phyloP scores from a whole-genome alignment of 2,329 filamentous ascomycete genomes.

The Colletotrichum magnum region DNA sequence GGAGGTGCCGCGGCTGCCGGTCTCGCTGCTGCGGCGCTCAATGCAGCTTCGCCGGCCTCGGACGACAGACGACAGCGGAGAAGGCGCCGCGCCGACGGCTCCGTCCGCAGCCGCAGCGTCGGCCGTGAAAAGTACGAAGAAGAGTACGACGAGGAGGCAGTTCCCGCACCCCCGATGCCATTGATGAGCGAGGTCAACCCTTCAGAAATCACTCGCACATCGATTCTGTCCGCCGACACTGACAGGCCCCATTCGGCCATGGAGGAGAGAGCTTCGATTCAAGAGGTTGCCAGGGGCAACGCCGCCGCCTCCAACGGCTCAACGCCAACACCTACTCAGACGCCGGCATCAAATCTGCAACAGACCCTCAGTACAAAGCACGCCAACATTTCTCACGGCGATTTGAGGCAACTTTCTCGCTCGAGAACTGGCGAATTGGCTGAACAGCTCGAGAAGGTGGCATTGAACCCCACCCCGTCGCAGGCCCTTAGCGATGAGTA shows the following conservation, averaged over 20 bases:
- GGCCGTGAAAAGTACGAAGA: constrained; percentile 62
- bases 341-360: constrained; percentile 64
- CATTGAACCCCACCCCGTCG: constrained; percentile 59
- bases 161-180: constrained; percentile 83
- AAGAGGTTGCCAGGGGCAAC: constrained; percentile 72
- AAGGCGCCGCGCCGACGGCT: constrained; percentile 65
- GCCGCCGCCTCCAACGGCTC: constrained; percentile 71
- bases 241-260: constrained; percentile 79
- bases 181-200: constrained; percentile 88
- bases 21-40: constrained; percentile 53
- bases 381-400: constrained; percentile 72
- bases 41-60: constrained; percentile 58
- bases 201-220: constrained; percentile 89
- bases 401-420: constrained; percentile 68
- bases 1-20: constrained; percentile 59
- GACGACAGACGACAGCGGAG: constrained; percentile 67
- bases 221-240: constrained; percentile 86
- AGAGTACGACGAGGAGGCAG: constrained; percentile 69
- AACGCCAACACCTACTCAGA: constrained; percentile 73
- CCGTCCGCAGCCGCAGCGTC: constrained; percentile 59
- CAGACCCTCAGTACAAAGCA: constrained; percentile 78
- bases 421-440: constrained; percentile 49
- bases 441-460: constrained; percentile 54
- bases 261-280: constrained; percentile 72
- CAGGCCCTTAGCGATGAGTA: constrained; percentile 55